phyloP scores from a whole-genome alignment of 306 rosid species.

The Fagus crenata region DNA sequence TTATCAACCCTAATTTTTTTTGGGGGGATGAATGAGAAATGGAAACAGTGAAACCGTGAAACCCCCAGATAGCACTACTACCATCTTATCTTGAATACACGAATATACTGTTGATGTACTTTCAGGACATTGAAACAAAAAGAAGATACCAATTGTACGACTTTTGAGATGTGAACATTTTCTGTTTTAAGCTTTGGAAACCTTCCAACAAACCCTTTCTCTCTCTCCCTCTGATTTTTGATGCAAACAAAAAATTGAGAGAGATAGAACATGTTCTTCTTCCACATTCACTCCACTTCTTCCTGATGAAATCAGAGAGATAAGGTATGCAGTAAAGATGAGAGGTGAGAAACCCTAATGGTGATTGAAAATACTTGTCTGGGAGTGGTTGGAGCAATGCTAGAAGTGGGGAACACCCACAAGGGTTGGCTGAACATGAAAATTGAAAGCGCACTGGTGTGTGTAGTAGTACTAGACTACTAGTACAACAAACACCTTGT shows the following conservation, averaged over 20 bases:
- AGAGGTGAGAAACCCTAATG: conserved; percentile 19
- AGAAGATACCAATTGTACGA: background rate
- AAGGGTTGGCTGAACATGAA: conserved; percentile 10
- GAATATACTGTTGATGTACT: background rate
- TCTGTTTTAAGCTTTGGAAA: background rate
- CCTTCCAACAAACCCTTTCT: background rate
- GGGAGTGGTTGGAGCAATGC: conserved; percentile 29
- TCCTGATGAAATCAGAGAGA: conserved; percentile 7
- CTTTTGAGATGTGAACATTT: background rate
- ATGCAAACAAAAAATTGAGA: conserved; percentile 7
- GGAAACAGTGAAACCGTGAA: background rate
- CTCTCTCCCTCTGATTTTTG: background rate
- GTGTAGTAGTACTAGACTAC: background rate
- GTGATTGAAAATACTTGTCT: conserved; percentile 6
- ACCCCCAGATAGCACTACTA: background rate
- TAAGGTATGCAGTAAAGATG: background rate
- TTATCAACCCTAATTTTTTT: too few species aligned
- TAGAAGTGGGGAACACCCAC: conserved; percentile 25
- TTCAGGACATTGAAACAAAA: background rate
- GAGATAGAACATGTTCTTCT: background rate
- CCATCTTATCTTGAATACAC: background rate
- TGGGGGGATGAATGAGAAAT: background rate
- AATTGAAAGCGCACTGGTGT: conserved; percentile 1
- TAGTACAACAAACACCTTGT: background rate
- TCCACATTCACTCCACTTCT: background rate